These are phyloP conservation scores for Entamoeba dispar DNA, from an alignment of 208 protist genomes.

Conservation along the genomic window DNA sequence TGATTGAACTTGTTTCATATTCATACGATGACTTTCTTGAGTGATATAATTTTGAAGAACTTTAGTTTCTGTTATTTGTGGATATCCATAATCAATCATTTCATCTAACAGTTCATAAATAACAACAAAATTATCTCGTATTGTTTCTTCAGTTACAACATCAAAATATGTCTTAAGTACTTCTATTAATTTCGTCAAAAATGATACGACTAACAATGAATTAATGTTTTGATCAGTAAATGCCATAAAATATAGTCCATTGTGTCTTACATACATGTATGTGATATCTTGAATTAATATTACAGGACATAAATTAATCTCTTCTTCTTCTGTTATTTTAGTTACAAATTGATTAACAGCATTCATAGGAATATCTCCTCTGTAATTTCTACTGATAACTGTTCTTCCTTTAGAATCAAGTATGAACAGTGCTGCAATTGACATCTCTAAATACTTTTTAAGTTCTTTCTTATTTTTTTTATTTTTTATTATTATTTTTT, in stretches of 20 bases:
- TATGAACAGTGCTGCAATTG: neutral
- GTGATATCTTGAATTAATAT: neutral
- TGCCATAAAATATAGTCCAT: neutral
- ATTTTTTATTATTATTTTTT: too few relatives aligned
- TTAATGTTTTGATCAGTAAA: neutral
- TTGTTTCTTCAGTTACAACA: conserved; percentile 41
- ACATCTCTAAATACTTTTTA: too few relatives aligned
- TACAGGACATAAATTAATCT: neutral
- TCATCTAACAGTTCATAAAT: conserved; percentile 78
- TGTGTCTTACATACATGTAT: neutral
- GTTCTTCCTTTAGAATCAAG: neutral
- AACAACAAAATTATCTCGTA: conserved; percentile 70
- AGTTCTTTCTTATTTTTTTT: too few relatives aligned
- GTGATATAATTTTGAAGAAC: conserved; percentile 42
- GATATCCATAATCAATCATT: conserved; percentile 77
- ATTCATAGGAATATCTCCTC: neutral
- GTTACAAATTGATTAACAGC: neutral
- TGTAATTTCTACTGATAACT: neutral
- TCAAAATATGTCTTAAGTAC: neutral
- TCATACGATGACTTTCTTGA: neutral
- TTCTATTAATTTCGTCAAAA: neutral
- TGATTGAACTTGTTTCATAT: conserved; percentile 10
- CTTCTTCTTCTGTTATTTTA: neutral
- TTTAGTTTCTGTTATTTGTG: conserved; percentile 51
- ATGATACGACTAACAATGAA: neutral